These are phyloP conservation scores for Eleusine indica DNA, from an alignment of 176 grass and related monocot species.

Conservation along the genomic window DNA sequence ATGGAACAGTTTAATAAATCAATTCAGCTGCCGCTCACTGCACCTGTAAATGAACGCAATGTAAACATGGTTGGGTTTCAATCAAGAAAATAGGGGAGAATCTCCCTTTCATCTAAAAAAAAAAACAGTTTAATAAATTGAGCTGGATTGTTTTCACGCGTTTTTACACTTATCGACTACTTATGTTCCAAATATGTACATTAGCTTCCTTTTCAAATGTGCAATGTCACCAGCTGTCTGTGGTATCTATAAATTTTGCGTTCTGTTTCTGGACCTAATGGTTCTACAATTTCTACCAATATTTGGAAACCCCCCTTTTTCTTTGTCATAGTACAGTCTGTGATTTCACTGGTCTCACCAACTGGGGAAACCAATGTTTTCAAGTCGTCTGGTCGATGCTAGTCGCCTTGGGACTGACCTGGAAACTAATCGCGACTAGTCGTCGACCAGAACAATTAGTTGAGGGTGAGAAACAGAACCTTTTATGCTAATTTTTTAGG, in stretches of 20 bases:
- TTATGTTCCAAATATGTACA: background rate
- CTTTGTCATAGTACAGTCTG: background rate
- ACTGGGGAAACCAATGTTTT: background rate
- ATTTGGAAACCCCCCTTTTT: background rate
- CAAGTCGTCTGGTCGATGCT: too few relatives aligned
- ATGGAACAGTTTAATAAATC: background rate
- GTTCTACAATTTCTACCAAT: conserved; percentile 4
- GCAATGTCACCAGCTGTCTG: background rate
- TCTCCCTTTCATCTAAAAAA: background rate
- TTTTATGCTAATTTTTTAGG: background rate
- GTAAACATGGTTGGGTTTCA: too few relatives aligned
- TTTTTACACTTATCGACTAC: background rate
- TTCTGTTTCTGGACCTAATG: background rate
- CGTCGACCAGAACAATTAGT: too few relatives aligned
- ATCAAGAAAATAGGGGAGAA: too few relatives aligned
- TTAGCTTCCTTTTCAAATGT: background rate
- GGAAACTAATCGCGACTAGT: too few relatives aligned
- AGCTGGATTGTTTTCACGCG: background rate
- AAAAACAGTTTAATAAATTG: background rate
- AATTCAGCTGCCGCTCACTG: too few relatives aligned
- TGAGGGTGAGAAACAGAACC: background rate
- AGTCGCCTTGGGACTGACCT: too few relatives aligned
- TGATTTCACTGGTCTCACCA: conserved; percentile 15
- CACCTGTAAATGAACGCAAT: too few relatives aligned
- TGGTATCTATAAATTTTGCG: background rate